Conservation (phyloP, 257 asterid genomes). For the Jacaranda mimosifolia region DNA sequence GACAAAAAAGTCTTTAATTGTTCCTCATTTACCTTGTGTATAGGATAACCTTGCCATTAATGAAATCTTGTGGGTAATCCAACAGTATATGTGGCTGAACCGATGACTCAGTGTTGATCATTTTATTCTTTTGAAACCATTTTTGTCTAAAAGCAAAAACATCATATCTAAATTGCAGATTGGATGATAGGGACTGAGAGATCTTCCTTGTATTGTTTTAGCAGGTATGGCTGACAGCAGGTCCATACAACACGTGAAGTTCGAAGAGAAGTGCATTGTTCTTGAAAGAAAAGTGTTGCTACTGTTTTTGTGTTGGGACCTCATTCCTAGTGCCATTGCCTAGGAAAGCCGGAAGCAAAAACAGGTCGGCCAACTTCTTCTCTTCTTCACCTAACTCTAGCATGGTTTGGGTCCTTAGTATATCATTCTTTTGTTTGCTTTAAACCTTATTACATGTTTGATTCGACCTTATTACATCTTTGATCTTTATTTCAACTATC, state of each 20-base stretch:
- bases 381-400: slow-evolving; percentile 17
- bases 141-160: slow-evolving; percentile 46
- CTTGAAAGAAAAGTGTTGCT: slow-evolving; percentile 4
- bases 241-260: slow-evolving; percentile 70
- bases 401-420: slow-evolving; percentile 21
- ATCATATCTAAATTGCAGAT: slow-evolving; percentile 63
- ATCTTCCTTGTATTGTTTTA: slow-evolving; percentile 40
- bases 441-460: neutral
- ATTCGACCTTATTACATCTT: neutral
- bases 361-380: neutral
- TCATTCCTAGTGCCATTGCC: slow-evolving; percentile 32
- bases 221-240: slow-evolving; percentile 44
- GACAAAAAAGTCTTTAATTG: slow-evolving; percentile 41
- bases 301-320: slow-evolving; percentile 55
- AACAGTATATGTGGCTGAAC: slow-evolving; percentile 14
- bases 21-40: slow-evolving; percentile 45
- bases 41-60: slow-evolving; percentile 54
- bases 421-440: slow-evolving; percentile 25
- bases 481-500: neutral
- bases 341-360: slow-evolving; percentile 19
- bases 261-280: slow-evolving; percentile 34
- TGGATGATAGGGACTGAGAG: slow-evolving; percentile 63
- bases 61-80: slow-evolving; percentile 37
- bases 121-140: slow-evolving; percentile 26
- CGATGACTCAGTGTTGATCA: neutral